These are phyloP conservation scores for Plicaturopsis crispa DNA, from an alignment of 768 basidiomycete species.

Conservation along the genomic window DNA sequence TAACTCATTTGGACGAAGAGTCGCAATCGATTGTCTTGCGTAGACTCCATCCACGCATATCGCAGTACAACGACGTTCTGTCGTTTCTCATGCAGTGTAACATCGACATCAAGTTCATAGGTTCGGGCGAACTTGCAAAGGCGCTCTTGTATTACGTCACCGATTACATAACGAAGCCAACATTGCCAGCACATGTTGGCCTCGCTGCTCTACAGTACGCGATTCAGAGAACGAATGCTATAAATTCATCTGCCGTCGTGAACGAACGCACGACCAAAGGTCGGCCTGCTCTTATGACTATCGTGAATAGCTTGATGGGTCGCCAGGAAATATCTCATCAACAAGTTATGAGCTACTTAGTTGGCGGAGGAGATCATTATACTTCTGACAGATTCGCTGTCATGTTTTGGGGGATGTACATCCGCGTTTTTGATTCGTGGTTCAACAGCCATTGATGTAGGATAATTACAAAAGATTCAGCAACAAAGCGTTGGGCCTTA, in stretches of 20 bases:
- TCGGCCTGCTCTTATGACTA: conserved; percentile 1
- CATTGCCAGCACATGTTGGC: conserved; percentile 12
- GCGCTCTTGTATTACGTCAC: conserved; percentile 24
- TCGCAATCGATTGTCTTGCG: conserved; percentile 6
- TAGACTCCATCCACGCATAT: conserved; percentile 5
- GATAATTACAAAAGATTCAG: too few relatives aligned
- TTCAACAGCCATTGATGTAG: too few relatives aligned
- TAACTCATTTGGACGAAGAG: conserved; percentile 5
- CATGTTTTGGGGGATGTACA: conserved; percentile 9
- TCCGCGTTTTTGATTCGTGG: too few relatives aligned
- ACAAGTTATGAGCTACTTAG: conserved; percentile 21
- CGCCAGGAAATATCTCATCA: conserved; percentile 20
- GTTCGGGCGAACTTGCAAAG: conserved; percentile 19
- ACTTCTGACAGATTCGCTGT: conserved; percentile 8
- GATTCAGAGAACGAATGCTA: conserved; percentile 1
- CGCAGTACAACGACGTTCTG: conserved; percentile 8
- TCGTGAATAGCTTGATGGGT: conserved; percentile 13
- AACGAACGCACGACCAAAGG: too few relatives aligned
- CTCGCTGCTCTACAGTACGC: conserved; percentile 9
- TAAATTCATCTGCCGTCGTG: too few relatives aligned
- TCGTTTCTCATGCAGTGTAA: conserved; percentile 16
- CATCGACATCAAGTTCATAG: conserved; percentile 23
- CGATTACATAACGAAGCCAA: conserved; percentile 26
- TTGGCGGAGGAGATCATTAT: conserved; percentile 16
- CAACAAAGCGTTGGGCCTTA: too few relatives aligned